Conservation (phyloP, 345 rosid species). For the Reutealis trisperma region DNA sequence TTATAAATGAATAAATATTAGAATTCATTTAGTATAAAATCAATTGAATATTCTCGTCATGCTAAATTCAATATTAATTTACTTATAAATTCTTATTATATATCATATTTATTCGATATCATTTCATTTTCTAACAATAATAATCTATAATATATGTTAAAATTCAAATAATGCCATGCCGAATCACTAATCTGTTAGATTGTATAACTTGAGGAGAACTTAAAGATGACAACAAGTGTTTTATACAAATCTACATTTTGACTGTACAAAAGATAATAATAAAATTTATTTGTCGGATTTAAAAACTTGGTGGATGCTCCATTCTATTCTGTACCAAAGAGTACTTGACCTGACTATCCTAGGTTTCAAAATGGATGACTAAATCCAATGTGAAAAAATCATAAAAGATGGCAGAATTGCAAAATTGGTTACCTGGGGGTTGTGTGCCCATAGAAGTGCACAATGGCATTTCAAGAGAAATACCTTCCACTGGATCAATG, state of each 20-base stretch:
- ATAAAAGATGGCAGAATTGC: neutral
- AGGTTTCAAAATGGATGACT: neutral
- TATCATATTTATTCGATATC: too few relatives aligned
- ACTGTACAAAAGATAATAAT: constrained; percentile 38
- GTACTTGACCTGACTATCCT: neutral
- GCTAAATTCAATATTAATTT: too few relatives aligned
- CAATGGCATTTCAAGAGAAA: constrained; percentile 86
- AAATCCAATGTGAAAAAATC: neutral
- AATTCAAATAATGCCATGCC: too few relatives aligned
- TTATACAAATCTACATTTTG: constrained; percentile 72
- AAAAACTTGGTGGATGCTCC: neutral
- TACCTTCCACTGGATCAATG: constrained; percentile 91
- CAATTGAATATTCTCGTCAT: too few relatives aligned
- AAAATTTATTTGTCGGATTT: neutral
- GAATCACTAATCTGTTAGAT: neutral
- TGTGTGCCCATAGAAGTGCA: constrained; percentile 79
- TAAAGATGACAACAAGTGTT: constrained; percentile 35
- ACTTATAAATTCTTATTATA: too few relatives aligned
- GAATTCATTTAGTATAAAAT: too few relatives aligned
- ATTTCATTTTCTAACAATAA: too few relatives aligned
- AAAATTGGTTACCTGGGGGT: constrained; percentile 60
- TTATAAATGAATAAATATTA: too few relatives aligned
- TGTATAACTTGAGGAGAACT: neutral
- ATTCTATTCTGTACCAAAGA: neutral
- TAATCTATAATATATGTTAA: too few relatives aligned